Conservation (phyloP, 129 eudicot species). For the Arctium minus region DNA sequence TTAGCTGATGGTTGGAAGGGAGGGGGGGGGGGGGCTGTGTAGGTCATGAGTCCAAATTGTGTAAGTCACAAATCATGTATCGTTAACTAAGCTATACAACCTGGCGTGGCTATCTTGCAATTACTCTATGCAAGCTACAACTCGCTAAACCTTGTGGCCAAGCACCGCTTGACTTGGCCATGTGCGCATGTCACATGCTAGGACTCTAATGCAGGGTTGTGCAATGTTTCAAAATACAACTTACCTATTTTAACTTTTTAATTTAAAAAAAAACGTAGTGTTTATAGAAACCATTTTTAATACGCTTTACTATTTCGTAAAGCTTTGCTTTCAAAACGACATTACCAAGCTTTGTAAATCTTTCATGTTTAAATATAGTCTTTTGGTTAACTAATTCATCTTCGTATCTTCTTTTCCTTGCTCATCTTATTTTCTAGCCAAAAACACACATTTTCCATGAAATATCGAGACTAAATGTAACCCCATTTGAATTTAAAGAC, state of each 20-base stretch:
- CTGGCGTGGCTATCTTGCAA: not conserved
- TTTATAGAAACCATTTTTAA: no score
- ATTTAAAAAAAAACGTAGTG: no score
- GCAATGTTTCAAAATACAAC: not conserved
- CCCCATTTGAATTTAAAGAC: no score
- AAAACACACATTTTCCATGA: not conserved
- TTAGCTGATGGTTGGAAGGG: no score
- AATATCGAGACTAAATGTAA: not conserved
- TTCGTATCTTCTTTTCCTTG: not conserved
- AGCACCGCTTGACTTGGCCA: not conserved
- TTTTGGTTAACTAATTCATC: no score
- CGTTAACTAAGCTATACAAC: not conserved
- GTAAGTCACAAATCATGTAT: not conserved
- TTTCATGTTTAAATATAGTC: no score
- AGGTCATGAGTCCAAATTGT: not conserved
- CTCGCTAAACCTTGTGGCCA: not conserved
- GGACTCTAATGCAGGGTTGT: not conserved
- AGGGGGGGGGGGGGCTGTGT: no score
- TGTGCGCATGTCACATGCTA: not conserved
- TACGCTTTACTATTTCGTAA: not conserved
- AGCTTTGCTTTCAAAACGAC: no score
- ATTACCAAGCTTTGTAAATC: no score
- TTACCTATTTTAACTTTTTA: not conserved
- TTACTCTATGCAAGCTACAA: not conserved
- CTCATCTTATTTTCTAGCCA: not conserved